Base-by-base conservation (phyloP, 2,329 filamentous ascomycete species). In the Apiospora phragmitis region DNA sequence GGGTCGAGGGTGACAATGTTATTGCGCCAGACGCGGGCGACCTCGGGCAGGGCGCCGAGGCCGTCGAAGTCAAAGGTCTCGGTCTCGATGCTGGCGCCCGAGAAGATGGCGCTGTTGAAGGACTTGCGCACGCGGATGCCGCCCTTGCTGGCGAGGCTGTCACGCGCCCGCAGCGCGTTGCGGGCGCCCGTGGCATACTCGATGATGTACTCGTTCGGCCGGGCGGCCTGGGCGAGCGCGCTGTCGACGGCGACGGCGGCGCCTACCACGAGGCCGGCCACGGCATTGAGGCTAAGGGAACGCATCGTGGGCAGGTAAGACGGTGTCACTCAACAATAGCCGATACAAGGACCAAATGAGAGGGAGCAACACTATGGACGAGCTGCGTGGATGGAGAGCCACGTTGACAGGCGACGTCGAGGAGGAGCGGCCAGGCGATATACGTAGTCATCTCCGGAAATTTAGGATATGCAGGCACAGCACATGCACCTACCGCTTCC, bases 1-100 rank as follows among this genome's bases (percentile, higher is more conserved):
- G 73, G 75, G 16, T 66, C 68, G 16, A 77, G 71, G 41, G 69
- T 70, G 26, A 76, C 68, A 35, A 67, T 69, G 51, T 72, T 68
- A 49, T 71, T 80, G 68, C 76, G 71, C 71, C 75, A 76, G 45
- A 74, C 74, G 38, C 70, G 71, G 2, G 68, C 38, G 79, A 82
- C 74, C 18, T 74, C 78, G 35, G 74, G 73, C 32, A 80, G 70
- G 24, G 67, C 72, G 66, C 71, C 70, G 55, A 91, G 71, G 68
- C 71, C 70, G 51, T 83, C 70, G 70, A 78, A 67, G 65, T 75
- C 75, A 70, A 74, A 74, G 59, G 71, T 73, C 35, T 76, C 77
- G 5, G 76, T 76, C 72, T 78, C 74, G 35, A 79, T 74, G 69
- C 73, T 79, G 42, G 77, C 78, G 45, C 77, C 78, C 9, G 75